Evolutionary conservation across 2,329 filamentous ascomycete genomes (phyloP).

Genomic region (Capronia coronata): DNA sequence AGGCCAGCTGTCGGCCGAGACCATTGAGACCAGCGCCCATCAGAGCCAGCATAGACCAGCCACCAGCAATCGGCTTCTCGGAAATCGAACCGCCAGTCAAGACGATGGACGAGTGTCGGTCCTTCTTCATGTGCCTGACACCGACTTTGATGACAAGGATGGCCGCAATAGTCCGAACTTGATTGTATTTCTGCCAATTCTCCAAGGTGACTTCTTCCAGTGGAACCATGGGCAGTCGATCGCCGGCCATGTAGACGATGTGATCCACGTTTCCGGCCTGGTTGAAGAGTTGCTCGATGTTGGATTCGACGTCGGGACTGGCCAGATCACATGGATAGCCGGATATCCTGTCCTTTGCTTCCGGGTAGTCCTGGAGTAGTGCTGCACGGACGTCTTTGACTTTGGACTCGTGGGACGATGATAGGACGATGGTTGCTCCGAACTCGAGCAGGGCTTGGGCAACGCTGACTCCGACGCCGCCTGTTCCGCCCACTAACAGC

Average conservation of each 20-base stretch:
- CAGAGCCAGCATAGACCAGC: constrained; percentile 45
- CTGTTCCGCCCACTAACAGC: constrained; percentile 58
- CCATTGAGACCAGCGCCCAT: constrained; percentile 49
- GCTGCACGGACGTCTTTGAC: constrained; percentile 43
- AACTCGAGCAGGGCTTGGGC: constrained; percentile 53
- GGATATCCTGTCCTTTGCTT: constrained; percentile 34
- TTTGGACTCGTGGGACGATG: constrained; percentile 50
- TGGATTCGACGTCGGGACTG: constrained; percentile 42
- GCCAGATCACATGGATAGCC: constrained; percentile 47
- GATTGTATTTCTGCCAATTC: constrained; percentile 39
- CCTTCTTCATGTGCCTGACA: constrained; percentile 38
- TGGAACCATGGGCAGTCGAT: constrained; percentile 37
- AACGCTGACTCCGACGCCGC: constrained; percentile 57
- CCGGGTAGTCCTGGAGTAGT: constrained; percentile 42
- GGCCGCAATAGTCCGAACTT: constrained; percentile 48
- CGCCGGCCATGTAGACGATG: constrained; percentile 53
- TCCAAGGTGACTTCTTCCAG: constrained; percentile 41
- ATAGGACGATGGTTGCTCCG: constrained; percentile 53
- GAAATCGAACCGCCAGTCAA: constrained; percentile 51
- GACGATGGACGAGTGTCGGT: constrained; percentile 45
- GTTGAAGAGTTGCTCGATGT: constrained; percentile 43
- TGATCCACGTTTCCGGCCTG: constrained; percentile 43
- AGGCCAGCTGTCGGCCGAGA: constrained; percentile 51
- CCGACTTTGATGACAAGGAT: constrained; percentile 48
- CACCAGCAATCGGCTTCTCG: constrained; percentile 46